Evolutionary conservation across 306 rosid species (phyloP).

Genomic region (Malus sylvestris): DNA sequence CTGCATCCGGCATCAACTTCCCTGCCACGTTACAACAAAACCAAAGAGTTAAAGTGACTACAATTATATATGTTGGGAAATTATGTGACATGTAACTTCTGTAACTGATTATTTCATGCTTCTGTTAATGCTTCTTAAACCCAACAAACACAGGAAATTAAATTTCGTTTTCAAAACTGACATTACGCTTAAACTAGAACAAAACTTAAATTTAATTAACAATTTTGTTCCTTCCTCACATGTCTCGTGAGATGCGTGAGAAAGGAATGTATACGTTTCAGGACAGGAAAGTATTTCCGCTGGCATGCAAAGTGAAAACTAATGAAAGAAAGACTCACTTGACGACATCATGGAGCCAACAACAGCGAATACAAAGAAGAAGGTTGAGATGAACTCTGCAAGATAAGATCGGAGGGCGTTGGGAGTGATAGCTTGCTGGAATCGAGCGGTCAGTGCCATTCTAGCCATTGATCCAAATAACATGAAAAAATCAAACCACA

Average conservation of each 20-base stretch:
- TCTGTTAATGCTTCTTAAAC: not conserved
- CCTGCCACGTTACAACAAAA: constrained; percentile 26
- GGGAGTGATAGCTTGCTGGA: constrained; percentile 46
- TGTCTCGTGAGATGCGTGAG: not conserved
- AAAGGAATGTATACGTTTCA: no score
- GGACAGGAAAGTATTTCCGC: not conserved
- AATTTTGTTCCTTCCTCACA: not conserved
- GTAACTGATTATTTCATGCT: not conserved
- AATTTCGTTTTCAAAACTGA: not conserved
- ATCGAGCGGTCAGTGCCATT: constrained; percentile 34
- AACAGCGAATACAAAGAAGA: constrained; percentile 61
- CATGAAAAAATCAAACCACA: not conserved
- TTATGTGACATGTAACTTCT: not conserved
- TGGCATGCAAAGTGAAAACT: not conserved
- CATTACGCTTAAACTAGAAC: not conserved
- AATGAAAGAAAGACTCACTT: constrained; percentile 28
- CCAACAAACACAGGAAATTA: not conserved
- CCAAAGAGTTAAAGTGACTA: not conserved
- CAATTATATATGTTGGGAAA: not conserved
- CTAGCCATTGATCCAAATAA: constrained; percentile 39
- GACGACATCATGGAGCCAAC: constrained; percentile 75
- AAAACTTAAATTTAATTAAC: no score
- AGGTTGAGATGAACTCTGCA: constrained; percentile 84
- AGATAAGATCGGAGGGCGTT: constrained; percentile 66
- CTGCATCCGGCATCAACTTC: constrained; percentile 60